phyloP scores from a whole-genome alignment of 495 filamentous ascomycete species.

The Aspergillus homomorphus region DNA sequence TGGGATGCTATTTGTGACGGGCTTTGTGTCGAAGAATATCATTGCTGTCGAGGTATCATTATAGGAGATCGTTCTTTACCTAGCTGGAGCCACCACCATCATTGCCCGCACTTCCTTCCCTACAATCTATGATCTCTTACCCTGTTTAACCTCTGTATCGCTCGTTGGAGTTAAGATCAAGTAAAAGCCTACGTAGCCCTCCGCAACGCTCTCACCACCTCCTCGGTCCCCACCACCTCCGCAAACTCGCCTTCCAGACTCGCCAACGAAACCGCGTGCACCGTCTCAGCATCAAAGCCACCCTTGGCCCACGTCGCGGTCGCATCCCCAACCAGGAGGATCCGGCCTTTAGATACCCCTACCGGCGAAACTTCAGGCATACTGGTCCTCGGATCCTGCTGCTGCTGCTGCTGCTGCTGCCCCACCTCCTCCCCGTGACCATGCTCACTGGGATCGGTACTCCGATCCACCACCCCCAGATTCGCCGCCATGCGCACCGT shows the following conservation, averaged over 20 bases:
- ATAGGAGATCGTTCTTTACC: too few relatives aligned
- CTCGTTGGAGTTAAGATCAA: not conserved
- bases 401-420: too few relatives aligned
- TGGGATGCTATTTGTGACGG: constrained; percentile 58
- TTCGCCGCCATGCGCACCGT: constrained; percentile 50
- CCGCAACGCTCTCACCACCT: constrained; percentile 32
- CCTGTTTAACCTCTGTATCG: not conserved
- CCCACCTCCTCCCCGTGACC: too few relatives aligned
- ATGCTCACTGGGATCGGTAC: constrained; percentile 13
- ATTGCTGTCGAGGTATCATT: constrained; percentile 55
- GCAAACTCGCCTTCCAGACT: constrained; percentile 50
- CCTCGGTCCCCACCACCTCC: constrained; percentile 37
- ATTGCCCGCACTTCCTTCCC: not conserved
- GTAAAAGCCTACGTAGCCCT: constrained; percentile 1
- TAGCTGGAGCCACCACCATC: too few relatives aligned
- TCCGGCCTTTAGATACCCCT: constrained; percentile 35
- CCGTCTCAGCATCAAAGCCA: constrained; percentile 43
- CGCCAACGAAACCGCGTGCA: constrained; percentile 46
- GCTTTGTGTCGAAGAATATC: constrained; percentile 51
- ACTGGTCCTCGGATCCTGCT: not conserved
- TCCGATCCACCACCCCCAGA: constrained; percentile 40
- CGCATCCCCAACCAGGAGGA: constrained; percentile 46
- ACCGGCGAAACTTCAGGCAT: not conserved
- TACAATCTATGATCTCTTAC: too few relatives aligned
- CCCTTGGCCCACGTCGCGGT: constrained; percentile 47